These are phyloP conservation scores for Lactifluus pinguis DNA, from an alignment of 768 basidiomycete genomes.

Conservation along the genomic window DNA sequence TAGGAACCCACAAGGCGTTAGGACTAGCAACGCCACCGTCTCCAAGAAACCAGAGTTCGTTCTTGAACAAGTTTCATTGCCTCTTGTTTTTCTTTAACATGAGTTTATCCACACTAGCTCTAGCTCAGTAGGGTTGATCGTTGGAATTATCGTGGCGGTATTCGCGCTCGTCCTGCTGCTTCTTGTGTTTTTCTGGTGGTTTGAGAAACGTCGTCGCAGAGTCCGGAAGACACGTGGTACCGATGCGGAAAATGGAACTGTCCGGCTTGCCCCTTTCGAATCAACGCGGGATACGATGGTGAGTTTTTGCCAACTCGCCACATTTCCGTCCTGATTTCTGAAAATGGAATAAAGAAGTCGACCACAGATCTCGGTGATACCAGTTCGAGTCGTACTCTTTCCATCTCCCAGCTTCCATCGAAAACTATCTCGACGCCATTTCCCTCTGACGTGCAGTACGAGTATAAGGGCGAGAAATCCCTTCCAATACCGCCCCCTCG, in stretches of 20 bases:
- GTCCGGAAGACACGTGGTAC: neutral
- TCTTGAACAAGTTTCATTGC: neutral
- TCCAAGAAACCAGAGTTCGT: neutral
- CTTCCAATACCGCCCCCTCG: neutral
- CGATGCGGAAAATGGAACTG: neutral
- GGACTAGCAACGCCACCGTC: neutral
- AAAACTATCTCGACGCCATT: neutral
- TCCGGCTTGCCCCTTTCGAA: neutral
- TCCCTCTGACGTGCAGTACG: neutral
- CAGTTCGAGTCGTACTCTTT: neutral
- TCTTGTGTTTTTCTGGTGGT: neutral
- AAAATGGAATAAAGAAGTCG: neutral
- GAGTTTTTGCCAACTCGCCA: neutral
- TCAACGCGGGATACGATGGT: neutral
- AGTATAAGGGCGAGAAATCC: too few species aligned
- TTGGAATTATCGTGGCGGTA: neutral
- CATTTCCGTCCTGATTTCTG: neutral
- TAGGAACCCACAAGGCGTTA: neutral
- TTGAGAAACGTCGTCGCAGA: neutral
- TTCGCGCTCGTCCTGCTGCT: neutral
- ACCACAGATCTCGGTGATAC: neutral
- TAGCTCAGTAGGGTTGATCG: neutral
- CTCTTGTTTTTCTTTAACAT: neutral
- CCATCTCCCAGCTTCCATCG: neutral
- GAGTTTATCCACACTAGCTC: neutral